Conservation (phyloP, 768 basidiomycete genomes). For the Suillus luteus region DNA sequence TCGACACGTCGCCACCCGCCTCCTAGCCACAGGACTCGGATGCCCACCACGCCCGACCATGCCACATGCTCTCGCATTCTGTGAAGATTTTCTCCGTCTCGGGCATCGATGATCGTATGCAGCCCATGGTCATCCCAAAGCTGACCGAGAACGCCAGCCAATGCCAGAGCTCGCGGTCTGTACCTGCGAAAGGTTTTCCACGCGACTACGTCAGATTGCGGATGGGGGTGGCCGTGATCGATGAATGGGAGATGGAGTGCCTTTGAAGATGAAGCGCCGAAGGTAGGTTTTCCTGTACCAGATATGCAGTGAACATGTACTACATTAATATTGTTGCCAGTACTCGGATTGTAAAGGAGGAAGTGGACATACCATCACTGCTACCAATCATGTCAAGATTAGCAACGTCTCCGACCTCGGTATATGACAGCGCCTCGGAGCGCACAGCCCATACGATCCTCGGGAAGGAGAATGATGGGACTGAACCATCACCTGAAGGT, state of each 20-base stretch:
- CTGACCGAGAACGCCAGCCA: conserved; percentile 24
- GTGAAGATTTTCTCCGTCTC: conserved; percentile 11
- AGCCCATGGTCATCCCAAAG: conserved; percentile 25
- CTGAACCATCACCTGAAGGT: not conserved
- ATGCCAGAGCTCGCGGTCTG: conserved; percentile 83
- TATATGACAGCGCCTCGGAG: not conserved
- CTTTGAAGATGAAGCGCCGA: conserved; percentile 49
- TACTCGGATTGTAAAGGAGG: not conserved
- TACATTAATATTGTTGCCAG: not conserved
- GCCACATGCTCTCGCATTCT: conserved; percentile 7
- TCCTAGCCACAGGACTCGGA: conserved; percentile 46
- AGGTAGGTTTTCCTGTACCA: conserved; percentile 72
- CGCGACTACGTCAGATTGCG: conserved; percentile 70
- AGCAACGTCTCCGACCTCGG: not conserved
- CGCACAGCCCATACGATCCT: too few species aligned
- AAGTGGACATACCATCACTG: conserved; percentile 49
- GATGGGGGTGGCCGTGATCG: conserved; percentile 90
- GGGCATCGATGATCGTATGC: conserved; percentile 20
- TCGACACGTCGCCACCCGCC: conserved; percentile 57
- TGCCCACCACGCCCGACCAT: conserved; percentile 15
- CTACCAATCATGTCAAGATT: conserved; percentile 36
- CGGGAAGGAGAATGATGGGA: not conserved
- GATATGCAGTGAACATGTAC: conserved; percentile 46
- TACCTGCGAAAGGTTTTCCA: conserved; percentile 76
- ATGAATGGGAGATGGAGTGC: conserved; percentile 72